A percentile compares a stretch with the other conserved stretches of the same genome.
These are phyloP conservation scores for Dysphania ambrosioides DNA, from an alignment of 148 eudicot species.

Conservation along the genomic window DNA sequence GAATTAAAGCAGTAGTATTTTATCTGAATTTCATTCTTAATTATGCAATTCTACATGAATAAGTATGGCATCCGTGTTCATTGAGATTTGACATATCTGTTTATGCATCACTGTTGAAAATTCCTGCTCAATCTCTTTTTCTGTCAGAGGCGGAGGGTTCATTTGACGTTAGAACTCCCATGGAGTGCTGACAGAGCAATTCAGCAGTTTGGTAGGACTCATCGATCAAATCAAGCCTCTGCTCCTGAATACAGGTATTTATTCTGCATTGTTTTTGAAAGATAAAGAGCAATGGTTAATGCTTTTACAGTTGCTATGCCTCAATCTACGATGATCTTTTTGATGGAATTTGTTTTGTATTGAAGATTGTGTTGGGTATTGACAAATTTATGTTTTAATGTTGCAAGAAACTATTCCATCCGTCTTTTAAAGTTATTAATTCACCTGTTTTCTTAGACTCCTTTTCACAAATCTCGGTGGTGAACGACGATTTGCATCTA, in stretches of 20 bases:
- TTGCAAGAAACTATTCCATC: background rate
- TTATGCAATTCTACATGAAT: background rate
- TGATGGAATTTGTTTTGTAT: background rate
- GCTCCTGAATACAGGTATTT: slow-evolving; percentile 91
- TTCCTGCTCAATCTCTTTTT: background rate
- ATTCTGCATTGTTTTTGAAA: background rate
- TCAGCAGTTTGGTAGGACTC: slow-evolving; percentile 99
- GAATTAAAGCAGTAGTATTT: background rate
- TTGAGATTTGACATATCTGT: background rate
- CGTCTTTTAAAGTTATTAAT: background rate
- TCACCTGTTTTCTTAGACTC: slow-evolving; percentile 42
- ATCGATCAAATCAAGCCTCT: slow-evolving; percentile 96
- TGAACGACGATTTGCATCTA: slow-evolving; percentile 94
- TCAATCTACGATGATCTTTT: background rate
- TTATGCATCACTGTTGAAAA: background rate
- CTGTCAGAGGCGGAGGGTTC: slow-evolving; percentile 86
- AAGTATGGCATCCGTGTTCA: background rate
- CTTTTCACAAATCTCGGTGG: slow-evolving; percentile 95
- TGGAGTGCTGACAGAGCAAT: slow-evolving; percentile 99
- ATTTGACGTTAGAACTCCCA: slow-evolving; percentile 89
- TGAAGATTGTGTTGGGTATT: background rate
- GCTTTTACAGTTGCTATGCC: background rate
- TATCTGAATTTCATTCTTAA: background rate
- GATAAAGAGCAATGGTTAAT: background rate
- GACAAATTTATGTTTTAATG: background rate